Percentiles rank a stretch among this genome's conserved stretches.
Evolutionary conservation across 1,284 basidiomycete species (phyloP).

Genomic region (Naganishia sp.): DNA sequence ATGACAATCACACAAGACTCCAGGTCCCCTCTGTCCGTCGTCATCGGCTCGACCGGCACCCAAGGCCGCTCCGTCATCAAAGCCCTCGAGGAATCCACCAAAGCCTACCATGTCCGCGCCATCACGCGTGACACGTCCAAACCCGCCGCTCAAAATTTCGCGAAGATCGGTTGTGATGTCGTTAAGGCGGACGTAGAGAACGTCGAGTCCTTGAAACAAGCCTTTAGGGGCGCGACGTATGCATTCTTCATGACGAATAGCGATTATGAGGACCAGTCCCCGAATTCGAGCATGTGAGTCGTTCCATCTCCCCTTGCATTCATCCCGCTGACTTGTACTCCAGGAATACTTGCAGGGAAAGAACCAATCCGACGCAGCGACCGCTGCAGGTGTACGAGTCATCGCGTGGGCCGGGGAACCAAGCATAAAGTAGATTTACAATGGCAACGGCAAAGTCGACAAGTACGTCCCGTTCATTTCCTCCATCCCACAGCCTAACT

Average conservation of each 20-base stretch:
- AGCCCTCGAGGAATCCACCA: slow-evolving; percentile 55
- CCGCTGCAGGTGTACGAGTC: neutral
- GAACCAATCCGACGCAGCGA: slow-evolving; percentile 9
- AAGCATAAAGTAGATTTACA: slow-evolving; percentile 16
- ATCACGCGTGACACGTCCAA: slow-evolving; percentile 57
- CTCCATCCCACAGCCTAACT: neutral
- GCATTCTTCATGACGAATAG: slow-evolving; percentile 7
- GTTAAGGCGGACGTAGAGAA: slow-evolving; percentile 42
- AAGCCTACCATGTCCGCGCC: slow-evolving; percentile 58
- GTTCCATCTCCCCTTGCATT: neutral
- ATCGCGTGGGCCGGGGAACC: slow-evolving; percentile 3
- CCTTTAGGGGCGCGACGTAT: slow-evolving; percentile 7
- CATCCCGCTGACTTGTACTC: neutral
- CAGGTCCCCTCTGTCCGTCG: slow-evolving; percentile 52
- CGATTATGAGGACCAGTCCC: slow-evolving; percentile 4
- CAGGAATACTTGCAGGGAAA: slow-evolving; percentile 13
- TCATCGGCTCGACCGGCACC: slow-evolving; percentile 60
- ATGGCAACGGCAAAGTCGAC: slow-evolving; percentile 6
- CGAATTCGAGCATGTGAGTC: slow-evolving; percentile 6
- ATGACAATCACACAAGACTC: slow-evolving; percentile 35
- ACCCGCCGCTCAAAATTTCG: slow-evolving; percentile 52
- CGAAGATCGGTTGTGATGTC: slow-evolving; percentile 55
- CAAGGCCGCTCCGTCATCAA: slow-evolving; percentile 59
- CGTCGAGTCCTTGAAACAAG: neutral
- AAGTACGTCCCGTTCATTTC: slow-evolving; percentile 5